These are phyloP conservation scores for Crithidia fasciculata DNA, from an alignment of 208 protist species.

Conservation along the genomic window DNA sequence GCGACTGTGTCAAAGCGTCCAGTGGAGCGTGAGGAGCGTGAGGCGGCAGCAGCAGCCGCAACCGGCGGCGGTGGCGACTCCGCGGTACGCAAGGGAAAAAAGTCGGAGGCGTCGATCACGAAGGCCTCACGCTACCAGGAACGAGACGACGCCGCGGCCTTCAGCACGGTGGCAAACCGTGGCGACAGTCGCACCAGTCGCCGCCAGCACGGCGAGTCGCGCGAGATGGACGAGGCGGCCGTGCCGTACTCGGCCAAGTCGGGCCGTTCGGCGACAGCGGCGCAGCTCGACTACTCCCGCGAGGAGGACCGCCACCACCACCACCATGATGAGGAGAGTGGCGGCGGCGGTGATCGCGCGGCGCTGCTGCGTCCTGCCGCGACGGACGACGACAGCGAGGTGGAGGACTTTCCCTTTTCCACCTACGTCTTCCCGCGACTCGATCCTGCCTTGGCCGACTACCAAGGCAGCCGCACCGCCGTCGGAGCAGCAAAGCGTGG, in stretches of 20 bases:
- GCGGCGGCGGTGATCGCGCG: no score
- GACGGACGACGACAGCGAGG: slow-evolving; percentile 17
- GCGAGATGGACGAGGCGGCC: slow-evolving; percentile 4
- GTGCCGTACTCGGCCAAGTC: slow-evolving; percentile 16
- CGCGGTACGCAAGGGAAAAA: background rate
- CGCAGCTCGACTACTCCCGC: slow-evolving; percentile 9
- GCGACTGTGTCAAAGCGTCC: slow-evolving; percentile 23
- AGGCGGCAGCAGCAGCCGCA: slow-evolving; percentile 2
- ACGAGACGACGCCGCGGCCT: slow-evolving; percentile 6
- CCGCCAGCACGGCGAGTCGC: background rate
- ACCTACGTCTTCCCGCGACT: slow-evolving; percentile 54
- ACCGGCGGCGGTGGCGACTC: background rate
- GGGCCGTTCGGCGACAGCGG: background rate
- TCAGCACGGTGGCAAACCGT: slow-evolving; percentile 4
- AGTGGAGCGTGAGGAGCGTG: slow-evolving; percentile 9
- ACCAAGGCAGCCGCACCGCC: slow-evolving; percentile 19
- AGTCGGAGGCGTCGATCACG: background rate
- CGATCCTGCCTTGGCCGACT: slow-evolving; percentile 40
- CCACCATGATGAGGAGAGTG: background rate
- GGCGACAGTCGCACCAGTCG: background rate
- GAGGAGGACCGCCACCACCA: background rate
- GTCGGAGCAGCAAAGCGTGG: slow-evolving; percentile 7
- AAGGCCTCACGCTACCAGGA: slow-evolving; percentile 12
- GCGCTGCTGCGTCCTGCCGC: background rate
- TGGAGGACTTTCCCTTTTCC: slow-evolving; percentile 25